phyloP scores from a whole-genome alignment of 352 stramenopile species.

The Phytophthora pisi region DNA sequence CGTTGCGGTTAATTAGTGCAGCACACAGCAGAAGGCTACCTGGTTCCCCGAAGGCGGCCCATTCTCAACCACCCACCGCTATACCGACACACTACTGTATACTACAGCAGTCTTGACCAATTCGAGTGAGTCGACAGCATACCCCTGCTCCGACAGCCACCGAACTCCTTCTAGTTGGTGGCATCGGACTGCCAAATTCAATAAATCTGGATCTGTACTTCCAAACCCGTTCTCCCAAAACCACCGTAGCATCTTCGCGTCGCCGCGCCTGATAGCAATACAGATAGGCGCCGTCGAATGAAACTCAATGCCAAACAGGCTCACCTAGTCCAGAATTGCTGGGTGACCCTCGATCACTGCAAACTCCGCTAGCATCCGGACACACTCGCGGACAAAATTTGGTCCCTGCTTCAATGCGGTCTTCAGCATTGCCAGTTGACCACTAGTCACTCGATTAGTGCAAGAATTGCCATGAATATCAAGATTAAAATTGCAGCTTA shows the following conservation, averaged over 20 bases:
- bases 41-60: neutral
- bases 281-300: neutral
- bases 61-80: neutral
- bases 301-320: neutral
- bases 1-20: no score
- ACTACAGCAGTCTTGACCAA: neutral
- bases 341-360: neutral
- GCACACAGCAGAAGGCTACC: no score
- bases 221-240: neutral
- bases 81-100: neutral
- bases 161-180: neutral
- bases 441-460: neutral
- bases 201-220: neutral
- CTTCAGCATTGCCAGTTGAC: neutral
- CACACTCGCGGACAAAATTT: neutral
- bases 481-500: neutral
- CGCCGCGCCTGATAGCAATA: neutral
- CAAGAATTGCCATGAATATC: neutral
- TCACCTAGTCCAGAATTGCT: neutral
- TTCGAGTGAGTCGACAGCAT: neutral
- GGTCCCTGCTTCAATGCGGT: neutral
- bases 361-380: neutral
- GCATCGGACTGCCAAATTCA: neutral
- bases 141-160: neutral
- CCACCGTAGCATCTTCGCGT: neutral